Conservation (phyloP, 2,329 filamentous ascomycete species). For the Epichloe sylvatica region DNA sequence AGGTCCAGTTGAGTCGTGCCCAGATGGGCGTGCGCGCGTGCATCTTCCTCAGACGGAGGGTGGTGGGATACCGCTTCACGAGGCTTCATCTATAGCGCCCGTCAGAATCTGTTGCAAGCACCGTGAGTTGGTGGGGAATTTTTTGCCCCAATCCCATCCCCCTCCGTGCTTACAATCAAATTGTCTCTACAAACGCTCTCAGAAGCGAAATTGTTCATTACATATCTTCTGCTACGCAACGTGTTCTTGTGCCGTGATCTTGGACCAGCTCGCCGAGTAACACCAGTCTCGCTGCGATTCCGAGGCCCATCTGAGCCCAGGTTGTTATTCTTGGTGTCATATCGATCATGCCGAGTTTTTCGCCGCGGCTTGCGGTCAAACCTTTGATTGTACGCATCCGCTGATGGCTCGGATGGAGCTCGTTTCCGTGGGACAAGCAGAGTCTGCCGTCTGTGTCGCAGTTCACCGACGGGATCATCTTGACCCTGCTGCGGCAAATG, state of each 20-base stretch:
- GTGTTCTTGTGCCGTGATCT: conserved; percentile 10
- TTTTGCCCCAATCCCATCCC: not conserved
- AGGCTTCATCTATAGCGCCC: conserved; percentile 2
- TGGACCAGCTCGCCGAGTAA: not conserved
- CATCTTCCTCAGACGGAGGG: not conserved
- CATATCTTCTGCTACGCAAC: conserved; percentile 26
- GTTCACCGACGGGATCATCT: not conserved
- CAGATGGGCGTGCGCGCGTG: not conserved
- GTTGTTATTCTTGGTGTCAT: not conserved
- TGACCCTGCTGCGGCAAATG: not conserved
- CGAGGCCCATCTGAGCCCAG: not conserved
- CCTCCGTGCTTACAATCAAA: conserved; percentile 2
- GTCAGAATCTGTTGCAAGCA: not conserved
- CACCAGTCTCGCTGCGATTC: not conserved
- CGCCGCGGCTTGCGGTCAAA: conserved; percentile 9
- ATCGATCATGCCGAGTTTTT: conserved; percentile 10
- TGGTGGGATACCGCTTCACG: not conserved
- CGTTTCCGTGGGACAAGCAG: not conserved
- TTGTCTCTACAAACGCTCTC: not conserved
- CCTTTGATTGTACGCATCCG: not conserved
- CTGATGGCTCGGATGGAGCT: not conserved
- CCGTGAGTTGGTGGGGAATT: too few species aligned
- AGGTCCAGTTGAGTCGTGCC: not conserved
- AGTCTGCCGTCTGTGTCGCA: not conserved
- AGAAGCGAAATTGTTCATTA: conserved; percentile 44